Conservation (phyloP, 73 alveolate species). For the Paramecium bursaria region DNA sequence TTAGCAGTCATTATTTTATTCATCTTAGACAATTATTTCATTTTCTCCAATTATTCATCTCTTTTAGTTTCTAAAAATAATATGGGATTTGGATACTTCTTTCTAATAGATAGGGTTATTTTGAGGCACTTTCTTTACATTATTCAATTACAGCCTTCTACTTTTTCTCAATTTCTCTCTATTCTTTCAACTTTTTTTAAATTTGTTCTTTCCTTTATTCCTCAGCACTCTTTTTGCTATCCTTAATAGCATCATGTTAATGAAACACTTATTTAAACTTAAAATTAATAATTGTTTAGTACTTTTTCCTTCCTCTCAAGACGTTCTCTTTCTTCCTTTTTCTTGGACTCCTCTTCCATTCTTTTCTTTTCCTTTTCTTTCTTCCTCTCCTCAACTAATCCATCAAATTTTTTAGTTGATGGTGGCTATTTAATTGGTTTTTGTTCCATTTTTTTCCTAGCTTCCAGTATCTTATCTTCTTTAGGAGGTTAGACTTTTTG, state of each 20-base stretch:
- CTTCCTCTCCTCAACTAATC: slow-evolving; percentile 79
- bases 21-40: slow-evolving; percentile 47
- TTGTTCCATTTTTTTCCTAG: slow-evolving; percentile 72
- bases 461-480: slow-evolving; percentile 72
- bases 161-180: slow-evolving; percentile 67
- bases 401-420: slow-evolving; percentile 87
- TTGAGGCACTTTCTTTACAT: slow-evolving; percentile 77
- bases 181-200: slow-evolving; percentile 63
- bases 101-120: slow-evolving; percentile 87
- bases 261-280: slow-evolving; percentile 70
- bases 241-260: slow-evolving; percentile 76
- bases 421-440: slow-evolving; percentile 91
- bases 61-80: slow-evolving; percentile 61
- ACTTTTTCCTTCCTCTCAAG: slow-evolving; percentile 82
- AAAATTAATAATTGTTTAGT: slow-evolving; percentile 4
- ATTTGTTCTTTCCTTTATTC: slow-evolving; percentile 69
- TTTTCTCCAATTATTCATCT: slow-evolving; percentile 66
- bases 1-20: slow-evolving; percentile 49
- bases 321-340: slow-evolving; percentile 86
- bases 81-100: slow-evolving; percentile 25
- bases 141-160: slow-evolving; percentile 66
- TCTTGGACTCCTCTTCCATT: slow-evolving; percentile 68
- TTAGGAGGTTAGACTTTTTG: slow-evolving; percentile 74
- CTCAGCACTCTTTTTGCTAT: slow-evolving; percentile 71
- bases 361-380: slow-evolving; percentile 82